A percentile compares a stretch with the other conserved stretches of the same genome.
These are phyloP conservation scores for Rhamnella rubrinervis DNA, from an alignment of 331 rosid species.

Conservation along the genomic window DNA sequence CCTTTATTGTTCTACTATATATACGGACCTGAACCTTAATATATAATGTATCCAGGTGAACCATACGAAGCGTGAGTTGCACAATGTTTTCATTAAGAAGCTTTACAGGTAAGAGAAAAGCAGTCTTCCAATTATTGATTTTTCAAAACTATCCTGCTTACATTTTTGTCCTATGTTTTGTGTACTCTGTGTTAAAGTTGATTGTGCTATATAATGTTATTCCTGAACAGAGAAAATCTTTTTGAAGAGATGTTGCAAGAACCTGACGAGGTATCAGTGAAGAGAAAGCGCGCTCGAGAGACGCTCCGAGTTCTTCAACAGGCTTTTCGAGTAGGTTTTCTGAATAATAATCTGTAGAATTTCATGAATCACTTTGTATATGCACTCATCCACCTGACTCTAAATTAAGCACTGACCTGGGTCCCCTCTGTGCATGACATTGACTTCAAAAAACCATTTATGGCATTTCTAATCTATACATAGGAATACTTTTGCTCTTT, in stretches of 20 bases:
- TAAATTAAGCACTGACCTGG: background rate
- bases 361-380: background rate
- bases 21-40: background rate
- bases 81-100: constrained; percentile 85
- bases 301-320: constrained; percentile 76
- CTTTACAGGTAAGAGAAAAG: constrained; percentile 66
- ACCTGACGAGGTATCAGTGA: constrained; percentile 73
- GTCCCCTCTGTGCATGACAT: too few relatives aligned
- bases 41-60: constrained; percentile 56
- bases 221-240: constrained; percentile 69
- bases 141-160: background rate
- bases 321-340: constrained; percentile 69
- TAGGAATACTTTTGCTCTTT: too few relatives aligned
- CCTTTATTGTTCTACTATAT: background rate
- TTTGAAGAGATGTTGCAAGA: constrained; percentile 94
- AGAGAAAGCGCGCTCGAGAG: constrained; percentile 79
- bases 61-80: constrained; percentile 82
- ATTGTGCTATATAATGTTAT: constrained; percentile 10
- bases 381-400: background rate
- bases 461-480: too few relatives aligned
- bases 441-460: too few relatives aligned
- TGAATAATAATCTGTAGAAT: constrained; percentile 10
- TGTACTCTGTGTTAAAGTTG: constrained; percentile 15
- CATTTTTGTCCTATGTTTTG: background rate
- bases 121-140: constrained; percentile 3